Base-by-base conservation (phyloP, 306 rosid species). In the Citrullus colocynthis region DNA sequence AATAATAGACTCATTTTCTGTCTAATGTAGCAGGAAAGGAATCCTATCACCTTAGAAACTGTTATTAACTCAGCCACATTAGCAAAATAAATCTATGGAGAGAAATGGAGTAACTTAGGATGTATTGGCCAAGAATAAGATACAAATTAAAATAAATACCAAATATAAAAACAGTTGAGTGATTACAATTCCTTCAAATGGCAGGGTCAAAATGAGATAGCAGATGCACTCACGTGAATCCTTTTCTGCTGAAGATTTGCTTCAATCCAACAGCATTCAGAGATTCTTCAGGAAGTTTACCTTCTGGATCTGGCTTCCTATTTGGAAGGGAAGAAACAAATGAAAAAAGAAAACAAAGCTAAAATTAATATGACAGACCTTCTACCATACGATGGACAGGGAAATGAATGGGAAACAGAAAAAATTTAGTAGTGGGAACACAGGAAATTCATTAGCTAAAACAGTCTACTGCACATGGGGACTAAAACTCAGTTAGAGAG, bases 281-380 rank as follows among this genome's bases (percentile, higher is more conserved):
- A 78, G 93, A 79, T 88, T 95, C 99, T 83, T 85, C 88, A 42
- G 97, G 99, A 81, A 95, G 97, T 82, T 84, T 89, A 49, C 97
- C 97, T 86, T 91, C 99, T 24, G 90, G 96, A 83, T 92, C 97
- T 77, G 91, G 86, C 85, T 76, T 88, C 90, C 99, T 95, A 69
- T 69, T 15, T 79, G 49, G 42, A 34, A 61, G 15, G 67, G n/a
- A 32, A 32, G 16, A 39, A 60, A 60, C 20, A 28, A 28, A 14
- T 60, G 56, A 52, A 18, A 80, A 65, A 80, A 73, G 81, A 36
- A 82, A 9, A 21, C 60, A 70, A 37, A 76, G 30, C 57, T 74
- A 73, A 73, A 14, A 52, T 51, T 24, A 76, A 45, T 51, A 70
- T 12, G 58, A 21, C 56, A 69, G 20, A 44, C 75, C 56, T 69